phyloP scores from a whole-genome alignment of 2,329 filamentous ascomycete species.

The Colletotrichum cordylinicola region DNA sequence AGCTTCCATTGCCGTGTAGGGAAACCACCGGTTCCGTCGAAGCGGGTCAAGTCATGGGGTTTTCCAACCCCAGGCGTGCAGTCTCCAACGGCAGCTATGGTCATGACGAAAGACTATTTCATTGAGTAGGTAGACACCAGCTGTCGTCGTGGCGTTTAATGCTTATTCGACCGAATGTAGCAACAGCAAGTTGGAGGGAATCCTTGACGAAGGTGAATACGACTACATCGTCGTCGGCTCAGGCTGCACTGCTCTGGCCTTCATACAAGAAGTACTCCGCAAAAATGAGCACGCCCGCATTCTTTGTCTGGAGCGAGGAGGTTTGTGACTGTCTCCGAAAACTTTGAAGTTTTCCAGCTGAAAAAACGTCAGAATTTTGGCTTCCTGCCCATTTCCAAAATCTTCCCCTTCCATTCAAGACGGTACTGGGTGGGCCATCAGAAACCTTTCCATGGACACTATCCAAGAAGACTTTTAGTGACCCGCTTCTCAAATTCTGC shows the following conservation, averaged over 20 bases:
- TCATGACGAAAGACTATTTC: not conserved
- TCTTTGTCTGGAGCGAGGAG: not conserved
- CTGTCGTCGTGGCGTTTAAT: accelerated
- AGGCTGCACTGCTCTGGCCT: not conserved
- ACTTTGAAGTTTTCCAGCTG: not conserved
- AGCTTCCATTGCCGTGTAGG: not conserved
- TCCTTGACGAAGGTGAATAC: not conserved
- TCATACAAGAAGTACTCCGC: not conserved
- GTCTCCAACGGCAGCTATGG: not conserved
- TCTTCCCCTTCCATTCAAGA: not conserved
- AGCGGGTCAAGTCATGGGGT: not conserved
- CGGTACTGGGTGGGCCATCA: not conserved
- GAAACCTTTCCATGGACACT: not conserved
- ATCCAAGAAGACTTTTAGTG: not conserved
- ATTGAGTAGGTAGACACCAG: accelerated
- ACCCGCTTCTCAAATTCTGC: not conserved
- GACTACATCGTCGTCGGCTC: not conserved
- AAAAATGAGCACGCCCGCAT: not conserved
- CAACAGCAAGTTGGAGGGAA: not conserved
- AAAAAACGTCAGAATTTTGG: accelerated
- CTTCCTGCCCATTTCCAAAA: not conserved
- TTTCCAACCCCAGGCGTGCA: not conserved
- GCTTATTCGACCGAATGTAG: not conserved
- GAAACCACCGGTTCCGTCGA: not conserved
- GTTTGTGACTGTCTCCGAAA: not conserved